Conservation (phyloP, 2,329 filamentous ascomycete genomes). For the Cladosporium sp. region DNA sequence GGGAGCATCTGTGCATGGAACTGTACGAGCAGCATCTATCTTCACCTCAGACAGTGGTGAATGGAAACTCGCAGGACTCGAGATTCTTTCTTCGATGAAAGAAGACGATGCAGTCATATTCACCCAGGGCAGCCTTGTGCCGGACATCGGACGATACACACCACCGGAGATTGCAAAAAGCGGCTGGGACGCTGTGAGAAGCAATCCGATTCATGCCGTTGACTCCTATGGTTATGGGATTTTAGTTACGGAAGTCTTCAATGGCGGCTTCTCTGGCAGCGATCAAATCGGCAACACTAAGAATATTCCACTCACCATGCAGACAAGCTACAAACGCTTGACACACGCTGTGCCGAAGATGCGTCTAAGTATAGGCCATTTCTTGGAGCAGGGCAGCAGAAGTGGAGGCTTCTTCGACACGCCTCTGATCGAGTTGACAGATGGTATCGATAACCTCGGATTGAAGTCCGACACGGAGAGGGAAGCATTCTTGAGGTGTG, state of each 20-base stretch:
- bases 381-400: constrained; percentile 84
- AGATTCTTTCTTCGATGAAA: constrained; percentile 90
- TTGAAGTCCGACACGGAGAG: constrained; percentile 83
- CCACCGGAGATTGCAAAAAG: constrained; percentile 82
- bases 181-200: constrained; percentile 91
- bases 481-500: constrained; percentile 76
- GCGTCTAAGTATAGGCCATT: constrained; percentile 78
- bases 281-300: constrained; percentile 87
- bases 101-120: constrained; percentile 94
- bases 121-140: constrained; percentile 82
- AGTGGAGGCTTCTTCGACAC: constrained; percentile 89
- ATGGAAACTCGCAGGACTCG: constrained; percentile 95
- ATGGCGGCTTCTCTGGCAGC: constrained; percentile 72
- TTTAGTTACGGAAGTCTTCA: constrained; percentile 88
- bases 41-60: constrained; percentile 96
- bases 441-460: constrained; percentile 89
- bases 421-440: constrained; percentile 84
- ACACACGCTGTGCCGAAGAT: constrained; percentile 88
- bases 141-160: constrained; percentile 80
- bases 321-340: constrained; percentile 85
- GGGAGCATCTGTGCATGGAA: constrained; percentile 87
- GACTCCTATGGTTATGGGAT: constrained; percentile 87
- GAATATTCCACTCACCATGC: constrained; percentile 83
- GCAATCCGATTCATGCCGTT: constrained; percentile 75
- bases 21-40: constrained; percentile 79